Base-by-base conservation (phyloP, 169 alveolate species). In the Plasmodium cynomolgi region DNA sequence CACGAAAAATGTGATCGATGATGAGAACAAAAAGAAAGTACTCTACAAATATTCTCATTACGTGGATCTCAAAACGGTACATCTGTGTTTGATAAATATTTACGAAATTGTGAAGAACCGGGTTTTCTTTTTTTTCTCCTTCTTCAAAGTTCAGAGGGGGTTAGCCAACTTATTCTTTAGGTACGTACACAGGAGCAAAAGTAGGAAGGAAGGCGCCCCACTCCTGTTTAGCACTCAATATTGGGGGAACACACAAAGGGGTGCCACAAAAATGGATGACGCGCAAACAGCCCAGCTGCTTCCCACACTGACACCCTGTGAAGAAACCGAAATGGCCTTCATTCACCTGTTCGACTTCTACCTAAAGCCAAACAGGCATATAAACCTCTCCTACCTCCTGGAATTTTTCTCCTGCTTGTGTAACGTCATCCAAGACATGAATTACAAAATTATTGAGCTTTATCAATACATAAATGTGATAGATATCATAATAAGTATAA, bases 21-120 rank as follows among this genome's bases (percentile, higher is more conserved):
- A 47, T 33, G 74, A 91, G 26, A 91, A 91, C 72, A 91, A 50
- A 44, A 77, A 37, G 33, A 84, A 82, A 13, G 81, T 91, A 20
- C 80, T 91, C 13, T 91, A 91, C 31, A 91, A 91, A 82, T 91
- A 91, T 83, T 20, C 77, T 20, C 84, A 82, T 91, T 82, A 82
- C 84, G 50, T 82, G 11, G 84, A 83, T 81, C 31, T 91, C 29
- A 91, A 91, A 72, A 91, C 95, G 26, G 90, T 91, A 2, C 39
- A 71, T 33, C 39, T 47, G 34, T 91, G 92, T 26, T 71, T 91
- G 50, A 44, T 74, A 72, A 91, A 81, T 56, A 91, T 91, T 9
- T 72, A 91, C 37, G 92, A 91, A 91, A 73, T 91, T 47, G 39
- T 91, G 29, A 81, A 91, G 77, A 91, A 91, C 29, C 83, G 84